Percentiles rank a stretch among this genome's conserved stretches.
Evolutionary conservation across 2,329 filamentous ascomycete species (phyloP).

Genomic region (Pseudocercospora fijiensis): DNA sequence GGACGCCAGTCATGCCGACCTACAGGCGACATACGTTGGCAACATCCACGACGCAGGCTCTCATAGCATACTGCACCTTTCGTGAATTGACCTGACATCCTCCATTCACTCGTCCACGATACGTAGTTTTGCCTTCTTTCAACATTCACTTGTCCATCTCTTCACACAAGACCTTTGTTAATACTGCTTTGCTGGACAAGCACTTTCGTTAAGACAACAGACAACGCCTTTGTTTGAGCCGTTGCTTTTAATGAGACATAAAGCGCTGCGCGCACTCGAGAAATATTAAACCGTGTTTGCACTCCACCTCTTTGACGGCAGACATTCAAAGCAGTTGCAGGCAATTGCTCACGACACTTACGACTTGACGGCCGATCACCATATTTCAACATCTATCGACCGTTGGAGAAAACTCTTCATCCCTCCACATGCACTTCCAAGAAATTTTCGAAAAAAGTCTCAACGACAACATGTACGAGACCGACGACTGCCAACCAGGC

Average conservation of each 20-base stretch:
- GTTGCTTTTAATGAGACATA: not conserved
- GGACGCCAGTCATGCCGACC: not conserved
- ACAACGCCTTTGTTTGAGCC: slow-evolving; percentile 9
- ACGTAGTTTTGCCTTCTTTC: not conserved
- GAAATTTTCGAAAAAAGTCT: slow-evolving; percentile 35
- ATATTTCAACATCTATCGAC: not conserved
- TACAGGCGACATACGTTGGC: slow-evolving; percentile 7
- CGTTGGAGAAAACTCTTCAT: not conserved
- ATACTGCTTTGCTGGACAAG: slow-evolving; percentile 20
- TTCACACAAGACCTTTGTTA: slow-evolving; percentile 16
- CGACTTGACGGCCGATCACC: slow-evolving; percentile 16
- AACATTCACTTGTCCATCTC: slow-evolving; percentile 16
- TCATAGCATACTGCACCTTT: slow-evolving; percentile 1
- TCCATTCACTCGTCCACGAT: not conserved
- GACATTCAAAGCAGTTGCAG: slow-evolving; percentile 18
- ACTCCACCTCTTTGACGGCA: slow-evolving; percentile 11
- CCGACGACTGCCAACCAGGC: slow-evolving; percentile 21
- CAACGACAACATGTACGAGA: slow-evolving; percentile 36
- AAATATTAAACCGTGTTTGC: slow-evolving; percentile 8
- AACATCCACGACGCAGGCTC: slow-evolving; percentile 6
- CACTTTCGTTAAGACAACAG: slow-evolving; percentile 12
- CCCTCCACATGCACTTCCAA: slow-evolving; percentile 31
- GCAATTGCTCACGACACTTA: slow-evolving; percentile 24
- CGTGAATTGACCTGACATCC: not conserved
- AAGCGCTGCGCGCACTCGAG: slow-evolving; percentile 17